Evolutionary conservation across 2,329 filamentous ascomycete genomes (phyloP), one percentile per base, ranked within the genome.

Genomic region (Pseudocercospora eumusae): DNA sequence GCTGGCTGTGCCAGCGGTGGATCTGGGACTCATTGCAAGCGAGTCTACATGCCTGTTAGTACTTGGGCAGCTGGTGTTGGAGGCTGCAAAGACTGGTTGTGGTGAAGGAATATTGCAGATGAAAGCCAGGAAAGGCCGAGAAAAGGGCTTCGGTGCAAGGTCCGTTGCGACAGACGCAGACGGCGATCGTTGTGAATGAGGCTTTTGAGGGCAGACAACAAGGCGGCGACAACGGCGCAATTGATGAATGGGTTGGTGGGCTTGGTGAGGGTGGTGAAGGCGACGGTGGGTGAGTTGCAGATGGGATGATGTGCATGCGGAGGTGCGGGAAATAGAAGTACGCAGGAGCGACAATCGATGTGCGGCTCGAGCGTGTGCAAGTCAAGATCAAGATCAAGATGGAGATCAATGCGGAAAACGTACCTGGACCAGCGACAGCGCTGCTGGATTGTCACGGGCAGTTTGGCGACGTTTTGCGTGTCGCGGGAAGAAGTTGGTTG

Each of bases 271-370:
- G 50, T 33, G n/a, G n/a, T 33, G 18, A 40, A 28, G 55, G 27
- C 36, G 55, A 18, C 15, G 20, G 2, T 25, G 40, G 42, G 21
- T 13, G 21, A 10, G 27, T 20, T 56, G 49, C 49, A 28, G 45
- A 55, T 53, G 40, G 28, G 58, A 53, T 49, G 56, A 31, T 62
- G 60, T 3, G 3, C 3, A 56, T 33, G 56, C 60, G 60, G 60
- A 59, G 45, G 49, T 62, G 49, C 55, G 56, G 60, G 56, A 55
- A 59, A 62, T n/a, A n/a, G n/a, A n/a, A n/a, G n/a, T n/a, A n/a
- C n/a, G n/a, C n/a, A n/a, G n/a, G n/a, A n/a, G n/a, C n/a, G n/a
- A 47, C 55, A 57, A 21, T 47, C 55, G 55, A 57, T 44, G 42
- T 45, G 11, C 18, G 40, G 11, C 11, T 25, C 27, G 21, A 57